Evolutionary conservation across 148 eudicot species (phyloP).

Genomic region (Spergularia marina): DNA sequence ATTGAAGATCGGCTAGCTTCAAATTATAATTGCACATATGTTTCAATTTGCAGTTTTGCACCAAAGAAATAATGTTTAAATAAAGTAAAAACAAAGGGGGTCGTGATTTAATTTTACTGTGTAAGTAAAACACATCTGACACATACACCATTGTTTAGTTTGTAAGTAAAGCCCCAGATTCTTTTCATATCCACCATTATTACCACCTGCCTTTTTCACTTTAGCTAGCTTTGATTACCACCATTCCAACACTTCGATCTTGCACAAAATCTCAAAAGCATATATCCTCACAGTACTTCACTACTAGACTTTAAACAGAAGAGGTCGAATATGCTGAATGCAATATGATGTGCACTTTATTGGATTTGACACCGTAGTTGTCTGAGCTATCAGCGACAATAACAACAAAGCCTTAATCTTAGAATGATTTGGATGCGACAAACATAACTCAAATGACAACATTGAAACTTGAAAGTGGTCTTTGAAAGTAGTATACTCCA

Average conservation of each 20-base stretch:
- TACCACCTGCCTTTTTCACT: background rate
- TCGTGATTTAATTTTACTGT: constrained; percentile 12
- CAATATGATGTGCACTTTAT: background rate
- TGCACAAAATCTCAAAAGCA: constrained; percentile 7
- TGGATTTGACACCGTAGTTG: background rate
- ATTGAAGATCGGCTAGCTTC: too few species aligned
- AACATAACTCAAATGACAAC: background rate
- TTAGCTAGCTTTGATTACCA: constrained; percentile 19
- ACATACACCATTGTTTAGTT: constrained; percentile 23
- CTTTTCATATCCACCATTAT: constrained; percentile 30
- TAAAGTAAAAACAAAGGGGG: background rate
- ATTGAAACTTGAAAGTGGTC: background rate
- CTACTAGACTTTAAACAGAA: background rate
- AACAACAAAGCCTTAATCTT: too few species aligned
- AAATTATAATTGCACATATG: too few species aligned
- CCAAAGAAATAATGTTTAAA: too few species aligned
- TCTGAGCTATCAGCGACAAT: too few species aligned
- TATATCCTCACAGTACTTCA: background rate
- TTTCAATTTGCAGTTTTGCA: too few species aligned
- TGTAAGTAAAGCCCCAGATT: constrained; percentile 29
- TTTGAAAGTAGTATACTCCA: background rate
- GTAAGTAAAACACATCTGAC: constrained; percentile 23
- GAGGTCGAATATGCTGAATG: background rate
- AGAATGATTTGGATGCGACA: too few species aligned
- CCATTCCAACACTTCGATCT: constrained; percentile 9